These are phyloP conservation scores for Diplogelasinospora grovesii DNA, from an alignment of 495 filamentous ascomycete genomes.

Conservation along the genomic window DNA sequence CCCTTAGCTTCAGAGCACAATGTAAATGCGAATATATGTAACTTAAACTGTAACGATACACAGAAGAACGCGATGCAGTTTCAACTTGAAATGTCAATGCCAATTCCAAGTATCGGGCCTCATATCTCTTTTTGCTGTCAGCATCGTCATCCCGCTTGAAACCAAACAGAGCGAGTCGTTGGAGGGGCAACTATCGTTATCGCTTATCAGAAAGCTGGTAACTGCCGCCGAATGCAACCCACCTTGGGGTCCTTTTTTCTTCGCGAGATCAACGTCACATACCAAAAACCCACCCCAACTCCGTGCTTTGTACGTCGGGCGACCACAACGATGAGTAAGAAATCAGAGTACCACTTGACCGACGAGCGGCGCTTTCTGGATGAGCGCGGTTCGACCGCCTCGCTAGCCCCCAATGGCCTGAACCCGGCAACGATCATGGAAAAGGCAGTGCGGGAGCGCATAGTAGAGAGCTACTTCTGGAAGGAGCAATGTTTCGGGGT, in stretches of 20 bases:
- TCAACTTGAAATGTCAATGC: too few relatives aligned
- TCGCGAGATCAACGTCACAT: too few relatives aligned
- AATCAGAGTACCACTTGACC: constrained; percentile 51
- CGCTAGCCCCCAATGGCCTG: constrained; percentile 58
- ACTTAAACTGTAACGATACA: too few relatives aligned
- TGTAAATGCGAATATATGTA: too few relatives aligned
- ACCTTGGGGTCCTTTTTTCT: too few relatives aligned
- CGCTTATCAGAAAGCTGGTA: constrained; percentile 20
- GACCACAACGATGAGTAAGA: constrained; percentile 20
- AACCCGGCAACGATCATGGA: constrained; percentile 89
- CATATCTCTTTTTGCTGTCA: too few relatives aligned
- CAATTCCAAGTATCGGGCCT: too few relatives aligned
- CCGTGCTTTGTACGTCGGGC: too few relatives aligned
- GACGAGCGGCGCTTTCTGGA: constrained; percentile 72
- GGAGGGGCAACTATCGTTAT: constrained; percentile 21
- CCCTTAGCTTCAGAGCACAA: background rate
- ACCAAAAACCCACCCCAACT: too few relatives aligned
- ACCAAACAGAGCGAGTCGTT: constrained; percentile 8
- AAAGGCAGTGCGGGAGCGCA: constrained; percentile 87
- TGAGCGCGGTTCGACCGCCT: constrained; percentile 53
- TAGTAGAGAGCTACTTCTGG: constrained; percentile 92
- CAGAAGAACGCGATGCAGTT: too few relatives aligned
- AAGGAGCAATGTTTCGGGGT: constrained; percentile 97
- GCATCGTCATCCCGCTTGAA: too few relatives aligned
- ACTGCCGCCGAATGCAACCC: too few relatives aligned